phyloP scores from a whole-genome alignment of 192 early-diverging fungal genomes.

The Chytriomyces hyalinus region DNA sequence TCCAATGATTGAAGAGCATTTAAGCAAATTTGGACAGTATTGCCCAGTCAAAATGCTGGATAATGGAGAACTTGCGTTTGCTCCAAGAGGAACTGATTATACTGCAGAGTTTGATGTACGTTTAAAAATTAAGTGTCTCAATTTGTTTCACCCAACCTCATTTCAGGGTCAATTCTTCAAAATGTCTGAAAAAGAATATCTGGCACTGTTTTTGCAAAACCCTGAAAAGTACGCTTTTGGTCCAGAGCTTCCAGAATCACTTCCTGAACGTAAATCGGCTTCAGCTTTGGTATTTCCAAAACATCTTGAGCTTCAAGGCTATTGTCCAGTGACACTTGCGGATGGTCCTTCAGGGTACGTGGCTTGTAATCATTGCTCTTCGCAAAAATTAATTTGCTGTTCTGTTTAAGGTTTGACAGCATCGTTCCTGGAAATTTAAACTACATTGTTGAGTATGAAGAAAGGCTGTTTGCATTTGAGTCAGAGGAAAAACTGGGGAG shows the following conservation, averaged over 20 bases:
- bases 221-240: slow-evolving; percentile 50
- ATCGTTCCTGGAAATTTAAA: slow-evolving; percentile 50
- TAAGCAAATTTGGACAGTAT: slow-evolving; percentile 54
- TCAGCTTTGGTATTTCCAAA: slow-evolving; percentile 55
- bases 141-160: neutral
- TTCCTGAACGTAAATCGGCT: slow-evolving; percentile 42
- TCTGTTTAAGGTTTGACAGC: slow-evolving; percentile 41
- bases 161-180: slow-evolving; percentile 52
- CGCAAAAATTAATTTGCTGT: neutral
- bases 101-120: slow-evolving; percentile 59
- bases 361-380: slow-evolving; percentile 10
- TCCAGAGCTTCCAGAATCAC: slow-evolving; percentile 42
- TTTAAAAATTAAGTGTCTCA: neutral
- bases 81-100: slow-evolving; percentile 35
- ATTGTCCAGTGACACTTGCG: slow-evolving; percentile 60
- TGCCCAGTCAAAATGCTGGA: slow-evolving; percentile 56
- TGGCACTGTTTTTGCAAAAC: slow-evolving; percentile 47
- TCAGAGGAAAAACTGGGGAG: slow-evolving; percentile 35
- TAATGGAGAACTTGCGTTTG: slow-evolving; percentile 42
- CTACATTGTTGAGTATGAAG: slow-evolving; percentile 55
- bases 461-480: slow-evolving; percentile 51
- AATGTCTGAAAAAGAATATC: slow-evolving; percentile 35
- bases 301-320: slow-evolving; percentile 61
- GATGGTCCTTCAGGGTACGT: slow-evolving; percentile 51
- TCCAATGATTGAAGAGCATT: slow-evolving; percentile 30